These are phyloP conservation scores for Clarireedia monteithiana DNA, from an alignment of 2,329 filamentous ascomycete species.

Conservation along the genomic window DNA sequence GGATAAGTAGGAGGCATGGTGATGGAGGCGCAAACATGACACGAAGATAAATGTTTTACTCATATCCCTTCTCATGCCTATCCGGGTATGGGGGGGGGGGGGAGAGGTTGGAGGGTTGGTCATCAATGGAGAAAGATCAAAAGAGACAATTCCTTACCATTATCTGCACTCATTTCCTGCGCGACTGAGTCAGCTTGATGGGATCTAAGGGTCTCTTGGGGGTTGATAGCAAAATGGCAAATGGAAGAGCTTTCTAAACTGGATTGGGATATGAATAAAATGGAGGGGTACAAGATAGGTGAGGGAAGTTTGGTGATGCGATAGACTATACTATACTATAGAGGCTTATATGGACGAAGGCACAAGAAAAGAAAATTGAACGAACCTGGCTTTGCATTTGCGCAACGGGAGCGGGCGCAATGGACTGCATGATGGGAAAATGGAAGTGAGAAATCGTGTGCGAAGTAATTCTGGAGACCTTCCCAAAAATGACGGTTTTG, in stretches of 20 bases:
- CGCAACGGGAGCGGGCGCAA: slow-evolving; percentile 26
- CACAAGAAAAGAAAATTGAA: slow-evolving; percentile 8
- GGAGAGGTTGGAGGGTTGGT: slow-evolving; percentile 1
- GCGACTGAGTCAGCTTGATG: slow-evolving; percentile 24
- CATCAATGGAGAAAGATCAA: neutral
- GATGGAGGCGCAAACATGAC: neutral
- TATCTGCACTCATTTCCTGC: slow-evolving; percentile 26
- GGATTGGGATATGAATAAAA: slow-evolving; percentile 3
- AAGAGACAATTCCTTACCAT: slow-evolving; percentile 15
- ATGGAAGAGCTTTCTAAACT: neutral
- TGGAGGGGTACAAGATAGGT: slow-evolving; percentile 6
- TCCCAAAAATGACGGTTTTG: neutral
- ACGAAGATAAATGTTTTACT: slow-evolving; percentile 1
- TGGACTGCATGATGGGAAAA: slow-evolving; percentile 23
- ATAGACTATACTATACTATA: neutral
- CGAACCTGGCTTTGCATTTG: slow-evolving; percentile 26
- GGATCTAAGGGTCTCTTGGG: neutral
- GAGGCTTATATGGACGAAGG: neutral
- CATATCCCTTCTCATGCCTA: slow-evolving; percentile 8
- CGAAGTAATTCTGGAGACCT: neutral
- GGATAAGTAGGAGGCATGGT: neutral
- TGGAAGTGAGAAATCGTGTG: neutral
- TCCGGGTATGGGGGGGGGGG: neutral
- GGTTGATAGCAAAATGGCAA: neutral
- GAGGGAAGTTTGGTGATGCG: slow-evolving; percentile 3